A percentile compares a stretch with the other conserved stretches of the same genome.
phyloP scores from a whole-genome alignment of 2,329 filamentous ascomycete species.

The Penicillium freii region DNA sequence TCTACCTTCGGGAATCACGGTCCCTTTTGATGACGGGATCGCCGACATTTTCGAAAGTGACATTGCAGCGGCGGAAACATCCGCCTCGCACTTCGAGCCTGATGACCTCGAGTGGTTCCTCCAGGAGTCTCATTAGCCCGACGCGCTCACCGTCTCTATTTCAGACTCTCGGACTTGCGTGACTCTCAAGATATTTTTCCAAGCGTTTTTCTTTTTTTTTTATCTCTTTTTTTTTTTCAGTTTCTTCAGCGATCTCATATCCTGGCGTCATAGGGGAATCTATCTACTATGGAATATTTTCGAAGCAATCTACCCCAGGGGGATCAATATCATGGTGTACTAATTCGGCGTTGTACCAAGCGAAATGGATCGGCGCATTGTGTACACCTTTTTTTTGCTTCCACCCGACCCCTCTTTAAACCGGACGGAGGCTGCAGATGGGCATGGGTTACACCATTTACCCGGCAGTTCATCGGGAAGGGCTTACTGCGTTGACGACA shows the following conservation, averaged over 20 bases:
- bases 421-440: slow-evolving; percentile 11
- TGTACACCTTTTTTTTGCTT: slow-evolving; percentile 2
- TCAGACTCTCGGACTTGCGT: neutral
- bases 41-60: slow-evolving; percentile 8
- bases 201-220: neutral
- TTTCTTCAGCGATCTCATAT: slow-evolving; percentile 6
- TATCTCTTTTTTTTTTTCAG: neutral
- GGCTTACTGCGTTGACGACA: slow-evolving; percentile 14
- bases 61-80: slow-evolving; percentile 3
- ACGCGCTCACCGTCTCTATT: neutral
- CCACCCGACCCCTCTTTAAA: slow-evolving; percentile 11
- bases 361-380: slow-evolving; percentile 5
- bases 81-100: slow-evolving; percentile 11
- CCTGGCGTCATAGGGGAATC: slow-evolving; percentile 4
- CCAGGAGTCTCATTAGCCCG: slow-evolving; percentile 17
- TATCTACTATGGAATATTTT: slow-evolving; percentile 7
- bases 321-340: slow-evolving; percentile 10
- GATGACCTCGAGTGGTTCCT: slow-evolving; percentile 11
- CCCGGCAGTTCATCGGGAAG: slow-evolving; percentile 1
- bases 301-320: slow-evolving; percentile 14
- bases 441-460: neutral
- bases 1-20: neutral
- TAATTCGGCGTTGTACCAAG: slow-evolving; percentile 13
- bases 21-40: slow-evolving; percentile 3
- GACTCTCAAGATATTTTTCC: neutral